A percentile compares a stretch with the other conserved stretches of the same genome.
These are phyloP conservation scores for Moesziomyces parantarcticus DNA, from an alignment of 1,284 basidiomycete genomes.

Conservation along the genomic window DNA sequence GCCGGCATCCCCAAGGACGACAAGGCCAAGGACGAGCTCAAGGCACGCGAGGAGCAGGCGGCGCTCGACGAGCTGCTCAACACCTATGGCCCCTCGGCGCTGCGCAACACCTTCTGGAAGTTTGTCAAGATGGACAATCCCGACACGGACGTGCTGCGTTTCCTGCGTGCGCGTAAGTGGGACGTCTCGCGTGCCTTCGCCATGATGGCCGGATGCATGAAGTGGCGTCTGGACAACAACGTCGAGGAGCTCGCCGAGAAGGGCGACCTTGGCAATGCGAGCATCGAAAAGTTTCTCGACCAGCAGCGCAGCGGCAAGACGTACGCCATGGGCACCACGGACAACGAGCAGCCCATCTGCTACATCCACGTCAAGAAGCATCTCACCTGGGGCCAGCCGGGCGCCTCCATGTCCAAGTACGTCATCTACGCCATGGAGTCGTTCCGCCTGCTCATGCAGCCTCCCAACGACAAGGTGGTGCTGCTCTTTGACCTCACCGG, in stretches of 20 bases:
- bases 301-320: constrained; percentile 68
- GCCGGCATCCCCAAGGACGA: constrained; percentile 66
- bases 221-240: constrained; percentile 65
- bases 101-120: constrained; percentile 67
- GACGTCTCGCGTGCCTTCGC: constrained; percentile 67
- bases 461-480: constrained; percentile 67
- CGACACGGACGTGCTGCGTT: constrained; percentile 66
- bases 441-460: constrained; percentile 65
- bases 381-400: constrained; percentile 61
- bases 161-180: constrained; percentile 69
- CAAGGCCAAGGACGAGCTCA: constrained; percentile 63
- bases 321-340: constrained; percentile 66
- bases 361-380: constrained; percentile 65
- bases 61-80: constrained; percentile 66
- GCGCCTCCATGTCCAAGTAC: constrained; percentile 68
- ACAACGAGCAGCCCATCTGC: constrained; percentile 66
- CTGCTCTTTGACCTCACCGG: constrained; percentile 67
- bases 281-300: constrained; percentile 66
- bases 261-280: constrained; percentile 67
- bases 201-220: constrained; percentile 67
- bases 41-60: constrained; percentile 64
- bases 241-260: constrained; percentile 67
- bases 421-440: constrained; percentile 67
- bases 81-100: constrained; percentile 66
- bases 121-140: constrained; percentile 65